Evolutionary conservation across 2,329 filamentous ascomycete genomes (phyloP).

Genomic region (Penicillium sp.): DNA sequence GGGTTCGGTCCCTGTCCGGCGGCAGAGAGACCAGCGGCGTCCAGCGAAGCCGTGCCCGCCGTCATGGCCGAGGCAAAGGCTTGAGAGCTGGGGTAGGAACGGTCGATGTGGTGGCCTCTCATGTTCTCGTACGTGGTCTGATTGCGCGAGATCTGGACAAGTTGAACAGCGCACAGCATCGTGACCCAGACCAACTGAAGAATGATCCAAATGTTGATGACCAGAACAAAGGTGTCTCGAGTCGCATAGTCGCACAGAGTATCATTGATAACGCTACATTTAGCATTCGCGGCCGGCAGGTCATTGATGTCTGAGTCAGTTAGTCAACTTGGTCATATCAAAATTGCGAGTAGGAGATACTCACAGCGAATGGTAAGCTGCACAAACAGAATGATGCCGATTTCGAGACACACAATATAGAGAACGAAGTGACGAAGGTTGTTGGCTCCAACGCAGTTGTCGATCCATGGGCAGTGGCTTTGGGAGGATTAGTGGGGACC

Average conservation of each 20-base stretch:
- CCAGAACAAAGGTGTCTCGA: slow-evolving; percentile 76
- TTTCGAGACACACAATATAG: slow-evolving; percentile 73
- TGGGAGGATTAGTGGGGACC: slow-evolving; percentile 3
- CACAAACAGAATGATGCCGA: slow-evolving; percentile 69
- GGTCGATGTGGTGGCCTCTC: slow-evolving; percentile 65
- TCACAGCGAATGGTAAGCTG: slow-evolving; percentile 68
- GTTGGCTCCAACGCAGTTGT: slow-evolving; percentile 93
- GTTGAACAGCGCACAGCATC: slow-evolving; percentile 94
- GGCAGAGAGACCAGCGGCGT: slow-evolving; percentile 65
- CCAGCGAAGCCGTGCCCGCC: slow-evolving; percentile 60
- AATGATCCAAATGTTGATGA: slow-evolving; percentile 72
- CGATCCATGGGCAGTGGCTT: slow-evolving; percentile 95
- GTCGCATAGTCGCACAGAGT: slow-evolving; percentile 70
- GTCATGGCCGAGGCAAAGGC: slow-evolving; percentile 65
- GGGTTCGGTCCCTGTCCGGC: slow-evolving; percentile 62
- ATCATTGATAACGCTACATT: slow-evolving; percentile 73
- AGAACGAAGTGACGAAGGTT: slow-evolving; percentile 95
- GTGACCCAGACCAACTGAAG: slow-evolving; percentile 91
- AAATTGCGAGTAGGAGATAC: slow-evolving; percentile 27
- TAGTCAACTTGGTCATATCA: background rate
- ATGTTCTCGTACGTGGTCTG: slow-evolving; percentile 98
- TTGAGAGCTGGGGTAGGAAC: slow-evolving; percentile 50
- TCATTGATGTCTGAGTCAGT: slow-evolving; percentile 56
- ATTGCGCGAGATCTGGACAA: slow-evolving; percentile 84
- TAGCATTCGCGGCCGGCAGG: slow-evolving; percentile 49